A percentile compares a stretch with the other conserved stretches of the same genome.
Conservation (phyloP, 2,329 filamentous ascomycete species). For the Colletotrichum truncatum region DNA sequence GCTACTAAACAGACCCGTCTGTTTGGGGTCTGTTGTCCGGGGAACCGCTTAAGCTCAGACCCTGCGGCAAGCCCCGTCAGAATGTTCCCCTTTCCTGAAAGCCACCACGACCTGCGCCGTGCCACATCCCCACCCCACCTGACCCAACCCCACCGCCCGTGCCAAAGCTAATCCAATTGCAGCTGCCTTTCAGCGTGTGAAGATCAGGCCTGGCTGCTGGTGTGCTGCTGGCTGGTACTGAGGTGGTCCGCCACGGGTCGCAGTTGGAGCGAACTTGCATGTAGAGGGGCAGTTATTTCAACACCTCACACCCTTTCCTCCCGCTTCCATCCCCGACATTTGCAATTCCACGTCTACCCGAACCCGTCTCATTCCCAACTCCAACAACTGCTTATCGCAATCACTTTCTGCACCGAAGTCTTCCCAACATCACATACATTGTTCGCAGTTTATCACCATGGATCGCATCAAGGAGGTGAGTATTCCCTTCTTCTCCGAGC, state of each 20-base stretch:
- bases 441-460: conserved; percentile 58
- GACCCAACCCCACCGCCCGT: conserved; percentile 23
- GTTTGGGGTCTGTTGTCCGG: conserved; percentile 24
- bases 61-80: conserved; percentile 15
- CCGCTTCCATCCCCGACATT: conserved; percentile 41
- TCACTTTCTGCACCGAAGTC: conserved; percentile 35
- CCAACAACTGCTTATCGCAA: conserved; percentile 32
- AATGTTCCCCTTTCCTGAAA: not conserved
- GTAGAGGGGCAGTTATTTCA: conserved; percentile 43
- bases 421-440: conserved; percentile 37
- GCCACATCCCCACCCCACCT: conserved; percentile 26
- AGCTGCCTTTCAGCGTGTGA: conserved; percentile 22
- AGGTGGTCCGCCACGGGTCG: conserved; percentile 28
- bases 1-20: conserved; percentile 10
- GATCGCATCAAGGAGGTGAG: conserved; percentile 91
- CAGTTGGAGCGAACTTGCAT: conserved; percentile 46
- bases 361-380: conserved; percentile 43
- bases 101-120: conserved; percentile 11
- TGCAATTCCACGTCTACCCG: conserved; percentile 17
- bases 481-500: conserved; percentile 46
- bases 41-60: conserved; percentile 25
- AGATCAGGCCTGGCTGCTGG: conserved; percentile 18
- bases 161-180: conserved; percentile 29
- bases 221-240: conserved; percentile 10
- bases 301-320: conserved; percentile 38